Evolutionary conservation across 2,329 filamentous ascomycete species (phyloP).

Genomic region (Tricladium varicosporioides): DNA sequence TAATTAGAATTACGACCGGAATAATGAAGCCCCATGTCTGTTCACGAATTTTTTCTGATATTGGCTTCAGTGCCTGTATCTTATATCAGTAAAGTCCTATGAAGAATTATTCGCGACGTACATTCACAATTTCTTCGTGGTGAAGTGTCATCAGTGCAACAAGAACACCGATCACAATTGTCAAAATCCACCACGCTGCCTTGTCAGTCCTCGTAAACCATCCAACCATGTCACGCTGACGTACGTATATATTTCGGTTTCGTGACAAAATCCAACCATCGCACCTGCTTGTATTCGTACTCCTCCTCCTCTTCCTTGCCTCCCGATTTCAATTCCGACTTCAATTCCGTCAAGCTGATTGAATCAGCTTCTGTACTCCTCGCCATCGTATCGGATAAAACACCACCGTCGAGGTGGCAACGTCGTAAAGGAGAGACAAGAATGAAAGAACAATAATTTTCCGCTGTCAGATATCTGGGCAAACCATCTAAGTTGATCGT

Average conservation of each 20-base stretch:
- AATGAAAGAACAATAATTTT: no score
- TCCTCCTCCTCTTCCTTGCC: slow-evolving; percentile 19
- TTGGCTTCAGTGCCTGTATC: slow-evolving; percentile 34
- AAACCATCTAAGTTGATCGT: no score
- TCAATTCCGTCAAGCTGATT: no score
- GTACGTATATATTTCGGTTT: slow-evolving; percentile 36
- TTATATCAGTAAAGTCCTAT: background rate
- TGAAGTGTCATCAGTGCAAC: slow-evolving; percentile 37
- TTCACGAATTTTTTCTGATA: slow-evolving; percentile 38
- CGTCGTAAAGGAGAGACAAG: no score
- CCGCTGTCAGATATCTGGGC: no score
- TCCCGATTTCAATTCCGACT: no score
- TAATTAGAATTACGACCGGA: slow-evolving; percentile 39
- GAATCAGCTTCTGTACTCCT: no score
- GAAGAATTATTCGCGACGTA: slow-evolving; percentile 18
- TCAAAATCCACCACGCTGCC: slow-evolving; percentile 32
- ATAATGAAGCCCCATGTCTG: slow-evolving; percentile 41
- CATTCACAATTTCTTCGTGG: slow-evolving; percentile 39
- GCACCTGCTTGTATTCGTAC: slow-evolving; percentile 36
- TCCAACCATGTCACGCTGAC: slow-evolving; percentile 1
- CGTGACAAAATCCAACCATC: slow-evolving; percentile 38
- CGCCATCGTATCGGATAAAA: no score
- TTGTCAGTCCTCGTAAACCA: slow-evolving; percentile 2
- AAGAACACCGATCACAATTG: slow-evolving; percentile 31
- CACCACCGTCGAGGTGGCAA: no score